A percentile compares a stretch with the other conserved stretches of the same genome.
Evolutionary conservation across 208 protist species (phyloP).

Genomic region (Naegleria gruberi): DNA sequence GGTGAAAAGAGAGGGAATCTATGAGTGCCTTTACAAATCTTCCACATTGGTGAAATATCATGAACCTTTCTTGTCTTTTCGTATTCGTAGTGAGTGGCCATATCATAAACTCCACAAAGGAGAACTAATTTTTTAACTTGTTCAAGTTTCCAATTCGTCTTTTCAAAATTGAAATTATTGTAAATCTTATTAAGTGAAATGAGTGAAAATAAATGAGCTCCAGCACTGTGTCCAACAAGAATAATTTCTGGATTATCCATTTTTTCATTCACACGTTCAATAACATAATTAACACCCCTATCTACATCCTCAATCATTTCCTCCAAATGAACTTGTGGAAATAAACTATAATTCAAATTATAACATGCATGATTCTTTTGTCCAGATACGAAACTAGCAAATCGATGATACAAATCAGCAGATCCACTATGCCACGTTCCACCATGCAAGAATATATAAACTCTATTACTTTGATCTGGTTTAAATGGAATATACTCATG

Average conservation of each 20-base stretch:
- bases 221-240: neutral
- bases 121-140: neutral
- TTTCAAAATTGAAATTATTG: neutral
- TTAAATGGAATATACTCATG: neutral
- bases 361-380: neutral
- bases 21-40: neutral
- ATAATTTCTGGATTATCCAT: neutral
- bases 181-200: neutral
- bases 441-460: neutral
- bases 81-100: neutral
- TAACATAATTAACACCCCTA: neutral
- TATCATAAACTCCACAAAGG: neutral
- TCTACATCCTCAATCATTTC: neutral
- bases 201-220: neutral
- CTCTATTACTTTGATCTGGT: neutral
- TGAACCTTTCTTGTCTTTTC: neutral
- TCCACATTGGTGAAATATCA: neutral
- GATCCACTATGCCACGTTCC: neutral
- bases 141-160: neutral
- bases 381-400: neutral
- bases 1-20: neutral
- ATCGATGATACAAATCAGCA: neutral
- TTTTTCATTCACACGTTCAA: neutral
- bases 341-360: neutral
- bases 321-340: neutral